These are phyloP conservation scores for Blastobotrys parvus DNA, from an alignment of 805 yeast genomes.

Conservation along the genomic window DNA sequence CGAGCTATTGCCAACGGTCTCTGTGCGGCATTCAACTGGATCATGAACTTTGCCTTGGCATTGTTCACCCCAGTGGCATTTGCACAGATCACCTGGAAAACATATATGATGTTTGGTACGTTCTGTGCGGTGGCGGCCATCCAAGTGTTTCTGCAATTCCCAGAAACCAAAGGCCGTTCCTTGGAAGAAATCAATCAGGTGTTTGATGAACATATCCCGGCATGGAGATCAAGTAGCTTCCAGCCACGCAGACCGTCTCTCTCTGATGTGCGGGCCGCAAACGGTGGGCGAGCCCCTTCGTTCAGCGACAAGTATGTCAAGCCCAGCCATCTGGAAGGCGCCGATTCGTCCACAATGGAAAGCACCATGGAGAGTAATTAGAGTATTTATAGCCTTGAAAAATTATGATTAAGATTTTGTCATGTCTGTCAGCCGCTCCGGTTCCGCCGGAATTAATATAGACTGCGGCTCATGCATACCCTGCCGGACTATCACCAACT, in stretches of 20 bases:
- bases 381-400: no score
- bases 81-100: constrained; percentile 42
- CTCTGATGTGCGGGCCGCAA: constrained; percentile 15
- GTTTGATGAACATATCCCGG: constrained; percentile 48
- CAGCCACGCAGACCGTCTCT: constrained; percentile 11
- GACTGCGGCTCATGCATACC: no score
- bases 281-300: not conserved
- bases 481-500: no score
- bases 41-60: constrained; percentile 42
- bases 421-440: no score
- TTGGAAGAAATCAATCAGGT: constrained; percentile 33
- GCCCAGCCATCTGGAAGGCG: not conserved
- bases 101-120: constrained; percentile 51
- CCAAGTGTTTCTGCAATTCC: constrained; percentile 29
- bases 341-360: no score
- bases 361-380: no score
- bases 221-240: constrained; percentile 65
- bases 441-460: no score
- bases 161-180: constrained; percentile 22
- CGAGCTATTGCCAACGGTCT: constrained; percentile 46
- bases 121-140: constrained; percentile 41
- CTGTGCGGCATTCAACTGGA: constrained; percentile 32
- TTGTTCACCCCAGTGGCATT: constrained; percentile 46
- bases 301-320: not conserved
- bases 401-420: no score